phyloP scores from a whole-genome alignment of 495 filamentous ascomycete species.

The Aspergillus biplanus region DNA sequence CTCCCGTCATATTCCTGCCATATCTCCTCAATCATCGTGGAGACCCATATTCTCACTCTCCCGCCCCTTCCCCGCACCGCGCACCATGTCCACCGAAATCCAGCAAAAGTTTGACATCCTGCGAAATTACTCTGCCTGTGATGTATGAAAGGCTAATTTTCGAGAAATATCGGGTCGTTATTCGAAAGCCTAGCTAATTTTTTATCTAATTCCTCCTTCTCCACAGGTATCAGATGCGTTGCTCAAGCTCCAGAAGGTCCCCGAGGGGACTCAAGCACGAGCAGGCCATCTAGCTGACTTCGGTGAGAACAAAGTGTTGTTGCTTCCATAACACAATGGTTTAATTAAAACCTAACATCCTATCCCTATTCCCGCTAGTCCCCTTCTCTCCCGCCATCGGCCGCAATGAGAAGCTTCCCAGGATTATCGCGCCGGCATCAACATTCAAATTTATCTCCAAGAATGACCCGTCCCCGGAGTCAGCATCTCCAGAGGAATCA shows the following conservation, averaged over 20 bases:
- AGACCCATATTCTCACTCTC: constrained; percentile 7
- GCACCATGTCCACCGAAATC: constrained; percentile 35
- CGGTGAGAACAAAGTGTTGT: constrained; percentile 37
- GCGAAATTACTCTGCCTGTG: constrained; percentile 51
- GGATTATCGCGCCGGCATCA: constrained; percentile 60
- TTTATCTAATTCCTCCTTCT: background rate
- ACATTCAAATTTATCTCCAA: constrained; percentile 68
- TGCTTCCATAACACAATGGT: background rate
- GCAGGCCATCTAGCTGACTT: constrained; percentile 68
- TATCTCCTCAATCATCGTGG: background rate
- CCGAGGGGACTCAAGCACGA: constrained; percentile 35
- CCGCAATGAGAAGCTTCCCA: constrained; percentile 35
- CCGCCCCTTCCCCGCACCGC: constrained; percentile 16
- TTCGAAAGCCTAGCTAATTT: background rate
- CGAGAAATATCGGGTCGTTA: background rate
- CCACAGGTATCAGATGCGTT: constrained; percentile 64
- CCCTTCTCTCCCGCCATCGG: constrained; percentile 40
- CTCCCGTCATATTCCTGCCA: background rate
- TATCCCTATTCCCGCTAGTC: constrained; percentile 18
- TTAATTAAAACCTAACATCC: background rate
- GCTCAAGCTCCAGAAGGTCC: constrained; percentile 58
- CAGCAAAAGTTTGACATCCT: constrained; percentile 40
- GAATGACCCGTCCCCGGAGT: constrained; percentile 28
- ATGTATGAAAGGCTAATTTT: constrained; percentile 37
- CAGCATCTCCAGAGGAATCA: constrained; percentile 29